Percentiles rank a stretch among this genome's conserved stretches.
Conservation (phyloP, 352 stramenopile genomes). For the Phytophthora pluvialis region DNA sequence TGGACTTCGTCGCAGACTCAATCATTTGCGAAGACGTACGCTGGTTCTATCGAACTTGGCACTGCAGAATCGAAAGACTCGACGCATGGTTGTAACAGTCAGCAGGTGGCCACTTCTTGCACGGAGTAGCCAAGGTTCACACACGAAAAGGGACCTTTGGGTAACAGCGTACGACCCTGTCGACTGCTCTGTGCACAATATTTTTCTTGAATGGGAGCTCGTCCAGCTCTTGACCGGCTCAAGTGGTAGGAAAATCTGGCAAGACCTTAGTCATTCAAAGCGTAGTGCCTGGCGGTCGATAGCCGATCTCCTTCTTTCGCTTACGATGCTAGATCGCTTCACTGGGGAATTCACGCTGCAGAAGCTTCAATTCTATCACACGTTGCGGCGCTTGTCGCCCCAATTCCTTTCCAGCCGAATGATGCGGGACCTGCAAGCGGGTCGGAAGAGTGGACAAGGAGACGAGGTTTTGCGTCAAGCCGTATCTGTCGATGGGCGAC, state of each 20-base stretch:
- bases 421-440: constrained; percentile 60
- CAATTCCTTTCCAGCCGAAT: constrained; percentile 65
- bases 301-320: constrained; percentile 55
- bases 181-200: constrained; percentile 41
- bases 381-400: constrained; percentile 51
- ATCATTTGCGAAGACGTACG: constrained; percentile 46
- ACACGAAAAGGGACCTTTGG: constrained; percentile 38
- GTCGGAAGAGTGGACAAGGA: constrained; percentile 69
- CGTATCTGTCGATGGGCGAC: constrained; percentile 43
- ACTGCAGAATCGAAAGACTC: constrained; percentile 10
- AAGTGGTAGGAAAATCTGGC: constrained; percentile 19
- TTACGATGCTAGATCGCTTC: constrained; percentile 77
- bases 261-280: constrained; percentile 22
- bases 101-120: constrained; percentile 39
- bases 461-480: constrained; percentile 77
- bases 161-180: constrained; percentile 64
- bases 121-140: not conserved
- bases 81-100: constrained; percentile 59
- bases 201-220: constrained; percentile 79
- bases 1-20: constrained; percentile 46
- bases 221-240: constrained; percentile 55
- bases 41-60: constrained; percentile 41
- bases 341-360: constrained; percentile 70
- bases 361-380: constrained; percentile 78
- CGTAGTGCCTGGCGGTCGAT: constrained; percentile 29